Conservation (phyloP, 371 early-diverging fungal species). For the Mucor plumbeus region DNA sequence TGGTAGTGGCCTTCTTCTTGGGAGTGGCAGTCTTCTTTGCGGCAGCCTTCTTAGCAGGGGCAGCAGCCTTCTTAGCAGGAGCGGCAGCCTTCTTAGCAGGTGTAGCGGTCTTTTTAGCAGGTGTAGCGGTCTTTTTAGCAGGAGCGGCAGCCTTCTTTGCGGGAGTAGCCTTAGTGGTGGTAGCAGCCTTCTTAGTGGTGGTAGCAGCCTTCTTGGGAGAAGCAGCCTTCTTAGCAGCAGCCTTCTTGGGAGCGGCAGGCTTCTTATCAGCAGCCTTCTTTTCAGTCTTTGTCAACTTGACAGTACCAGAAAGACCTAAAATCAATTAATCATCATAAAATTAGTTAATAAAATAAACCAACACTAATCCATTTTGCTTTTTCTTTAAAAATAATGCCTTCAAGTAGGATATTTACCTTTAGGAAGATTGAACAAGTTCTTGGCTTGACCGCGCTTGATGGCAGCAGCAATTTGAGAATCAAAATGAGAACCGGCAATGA, state of each 20-base stretch:
- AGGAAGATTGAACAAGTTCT: slow-evolving; percentile 70
- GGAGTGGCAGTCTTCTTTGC: too few species aligned
- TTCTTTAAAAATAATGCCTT: background rate
- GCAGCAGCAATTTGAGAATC: slow-evolving; percentile 73
- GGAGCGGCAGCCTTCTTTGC: slow-evolving; percentile 32
- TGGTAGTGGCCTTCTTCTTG: slow-evolving; percentile 50
- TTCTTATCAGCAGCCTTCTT: slow-evolving; percentile 54
- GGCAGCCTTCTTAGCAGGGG: slow-evolving; percentile 34
- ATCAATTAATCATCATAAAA: background rate
- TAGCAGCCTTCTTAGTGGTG: slow-evolving; percentile 49
- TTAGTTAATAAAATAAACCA: background rate
- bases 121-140: slow-evolving; percentile 30
- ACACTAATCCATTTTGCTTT: slow-evolving; percentile 10
- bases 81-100: slow-evolving; percentile 29
- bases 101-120: slow-evolving; percentile 27
- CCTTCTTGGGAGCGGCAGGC: slow-evolving; percentile 51
- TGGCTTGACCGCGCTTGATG: slow-evolving; percentile 76
- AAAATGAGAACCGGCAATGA: slow-evolving; percentile 53
- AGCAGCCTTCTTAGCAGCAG: slow-evolving; percentile 36
- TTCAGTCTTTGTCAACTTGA: slow-evolving; percentile 74
- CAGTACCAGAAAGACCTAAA: slow-evolving; percentile 64
- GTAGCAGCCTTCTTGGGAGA: slow-evolving; percentile 37
- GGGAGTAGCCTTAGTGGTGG: slow-evolving; percentile 46
- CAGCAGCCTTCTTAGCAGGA: slow-evolving; percentile 48
- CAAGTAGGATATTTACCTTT: slow-evolving; percentile 56